Conservation (phyloP, 2,329 filamentous ascomycete species). For the Stemphylium lycopersici region DNA sequence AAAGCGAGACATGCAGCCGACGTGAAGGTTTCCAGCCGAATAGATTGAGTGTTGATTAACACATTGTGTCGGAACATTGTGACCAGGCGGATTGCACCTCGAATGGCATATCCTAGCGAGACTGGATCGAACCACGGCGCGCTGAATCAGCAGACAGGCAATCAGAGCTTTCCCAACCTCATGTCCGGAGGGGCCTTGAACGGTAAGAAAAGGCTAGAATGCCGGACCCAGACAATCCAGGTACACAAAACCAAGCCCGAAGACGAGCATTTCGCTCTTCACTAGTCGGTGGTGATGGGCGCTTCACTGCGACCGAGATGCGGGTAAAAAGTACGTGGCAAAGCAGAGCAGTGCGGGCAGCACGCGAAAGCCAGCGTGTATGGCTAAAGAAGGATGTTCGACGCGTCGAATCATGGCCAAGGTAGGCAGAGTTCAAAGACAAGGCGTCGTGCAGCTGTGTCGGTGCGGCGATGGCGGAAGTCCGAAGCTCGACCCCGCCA, state of each 20-base stretch:
- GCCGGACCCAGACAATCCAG: background rate
- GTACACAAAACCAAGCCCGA: too few relatives aligned
- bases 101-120: background rate
- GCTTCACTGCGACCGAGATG: background rate
- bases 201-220: too few relatives aligned
- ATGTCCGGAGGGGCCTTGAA: too few relatives aligned
- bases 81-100: conserved; percentile 7
- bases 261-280: background rate
- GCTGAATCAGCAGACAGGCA: background rate
- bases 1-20: conserved; percentile 28
- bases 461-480: background rate
- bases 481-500: conserved; percentile 17
- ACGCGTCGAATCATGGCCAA: background rate
- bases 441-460: too few relatives aligned
- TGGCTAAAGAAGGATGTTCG: background rate
- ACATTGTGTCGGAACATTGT: conserved; percentile 28
- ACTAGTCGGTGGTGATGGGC: background rate
- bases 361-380: background rate
- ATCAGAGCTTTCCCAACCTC: too few relatives aligned
- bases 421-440: too few relatives aligned
- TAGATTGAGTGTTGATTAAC: conserved; percentile 46
- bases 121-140: background rate
- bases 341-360: background rate
- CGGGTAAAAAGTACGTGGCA: conserved; percentile 15
- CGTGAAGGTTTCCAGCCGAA: conserved; percentile 20